Evolutionary conservation across 176 grass and related monocot species (phyloP).

Genomic region (Avena insularis): DNA sequence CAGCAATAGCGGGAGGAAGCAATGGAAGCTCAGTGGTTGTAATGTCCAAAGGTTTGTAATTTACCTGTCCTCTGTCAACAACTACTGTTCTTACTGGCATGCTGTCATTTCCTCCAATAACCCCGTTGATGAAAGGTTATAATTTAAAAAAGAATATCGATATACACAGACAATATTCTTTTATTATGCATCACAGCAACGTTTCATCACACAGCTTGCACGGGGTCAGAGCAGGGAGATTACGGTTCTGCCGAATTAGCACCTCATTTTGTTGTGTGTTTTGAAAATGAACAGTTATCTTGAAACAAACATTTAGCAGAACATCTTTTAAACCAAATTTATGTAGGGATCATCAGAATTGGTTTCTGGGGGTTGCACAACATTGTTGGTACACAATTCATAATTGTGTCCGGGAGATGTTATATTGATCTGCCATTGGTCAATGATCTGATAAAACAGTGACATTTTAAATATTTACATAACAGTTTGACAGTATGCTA

Average conservation of each 20-base stretch:
- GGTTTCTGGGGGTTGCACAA: background rate
- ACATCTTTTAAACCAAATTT: background rate
- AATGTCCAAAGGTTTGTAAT: constrained; percentile 88
- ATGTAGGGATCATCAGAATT: background rate
- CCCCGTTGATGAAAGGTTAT: background rate
- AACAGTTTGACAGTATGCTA: background rate
- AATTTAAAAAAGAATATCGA: background rate
- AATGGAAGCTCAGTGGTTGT: constrained; percentile 88
- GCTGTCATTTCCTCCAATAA: too few relatives aligned
- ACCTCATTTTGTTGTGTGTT: background rate
- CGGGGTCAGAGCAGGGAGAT: background rate
- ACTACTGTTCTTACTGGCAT: background rate
- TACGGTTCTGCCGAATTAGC: background rate
- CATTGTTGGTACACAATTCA: background rate
- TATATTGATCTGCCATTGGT: background rate
- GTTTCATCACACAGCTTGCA: background rate
- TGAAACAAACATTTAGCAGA: background rate
- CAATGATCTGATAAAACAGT: background rate
- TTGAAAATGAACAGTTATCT: background rate
- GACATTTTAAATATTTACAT: background rate
- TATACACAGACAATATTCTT: background rate
- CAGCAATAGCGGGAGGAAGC: constrained; percentile 73
- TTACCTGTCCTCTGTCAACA: constrained; percentile 9
- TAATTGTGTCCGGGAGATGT: background rate
- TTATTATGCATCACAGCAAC: background rate